Conservation (phyloP, 2,329 filamentous ascomycete genomes). For the Chalara sp. region DNA sequence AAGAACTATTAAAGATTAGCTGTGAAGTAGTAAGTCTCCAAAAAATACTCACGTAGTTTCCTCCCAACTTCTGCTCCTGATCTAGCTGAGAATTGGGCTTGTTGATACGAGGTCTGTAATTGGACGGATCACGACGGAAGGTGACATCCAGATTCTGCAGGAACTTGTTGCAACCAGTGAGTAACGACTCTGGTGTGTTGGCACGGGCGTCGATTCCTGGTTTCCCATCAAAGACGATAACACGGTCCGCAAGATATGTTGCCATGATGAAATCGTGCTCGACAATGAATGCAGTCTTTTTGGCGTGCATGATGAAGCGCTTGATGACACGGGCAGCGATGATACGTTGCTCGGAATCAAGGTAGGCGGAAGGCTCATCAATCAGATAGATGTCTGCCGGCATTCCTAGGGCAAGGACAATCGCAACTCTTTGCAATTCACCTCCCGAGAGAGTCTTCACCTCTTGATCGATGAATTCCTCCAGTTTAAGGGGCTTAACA, state of each 20-base stretch:
- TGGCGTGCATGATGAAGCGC: slow-evolving; percentile 99
- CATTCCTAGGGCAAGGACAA: slow-evolving; percentile 90
- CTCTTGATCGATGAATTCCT: slow-evolving; percentile 99
- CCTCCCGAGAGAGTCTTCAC: slow-evolving; percentile 98
- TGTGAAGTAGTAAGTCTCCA: slow-evolving; percentile 9
- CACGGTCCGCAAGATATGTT: slow-evolving; percentile 72
- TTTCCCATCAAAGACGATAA: slow-evolving; percentile 96
- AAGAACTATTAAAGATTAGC: slow-evolving; percentile 61
- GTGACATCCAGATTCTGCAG: slow-evolving; percentile 95
- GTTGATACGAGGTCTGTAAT: slow-evolving; percentile 97
- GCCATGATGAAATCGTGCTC: slow-evolving; percentile 99
- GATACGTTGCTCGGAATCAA: slow-evolving; percentile 98
- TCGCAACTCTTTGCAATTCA: slow-evolving; percentile 98
- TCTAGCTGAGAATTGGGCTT: slow-evolving; percentile 93
- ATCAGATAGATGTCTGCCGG: slow-evolving; percentile 98
- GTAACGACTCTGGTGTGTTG: slow-evolving; percentile 82
- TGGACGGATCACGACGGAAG: slow-evolving; percentile 95
- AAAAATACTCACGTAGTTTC: slow-evolving; percentile 71
- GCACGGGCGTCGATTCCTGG: slow-evolving; percentile 84
- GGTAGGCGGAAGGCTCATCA: slow-evolving; percentile 93
- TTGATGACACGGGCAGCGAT: slow-evolving; percentile 97
- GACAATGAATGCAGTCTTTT: slow-evolving; percentile 98
- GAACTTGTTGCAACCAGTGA: slow-evolving; percentile 92
- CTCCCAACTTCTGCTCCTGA: slow-evolving; percentile 89
- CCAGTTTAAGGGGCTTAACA: slow-evolving; percentile 97